Evolutionary conservation across 768 basidiomycete genomes (phyloP), one percentile per base, ranked within the genome.

Genomic region (Mycena albidolilacea): DNA sequence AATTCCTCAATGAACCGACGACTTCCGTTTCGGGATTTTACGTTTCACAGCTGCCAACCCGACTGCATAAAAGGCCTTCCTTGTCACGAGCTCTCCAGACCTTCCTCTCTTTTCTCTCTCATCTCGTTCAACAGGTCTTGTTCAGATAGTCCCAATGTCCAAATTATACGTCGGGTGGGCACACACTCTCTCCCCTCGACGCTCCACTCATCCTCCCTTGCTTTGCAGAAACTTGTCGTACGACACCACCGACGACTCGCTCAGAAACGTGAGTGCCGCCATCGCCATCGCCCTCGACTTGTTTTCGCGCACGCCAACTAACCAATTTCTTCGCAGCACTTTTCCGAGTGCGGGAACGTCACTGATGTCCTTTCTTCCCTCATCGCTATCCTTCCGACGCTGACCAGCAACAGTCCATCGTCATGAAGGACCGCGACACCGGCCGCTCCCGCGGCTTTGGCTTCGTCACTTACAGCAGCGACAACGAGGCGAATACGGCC

Each of bases 401-500:
- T 59, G 23, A 65, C 39, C 23, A 81, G 7, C 15, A 17, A 84
- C 84, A 98, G 96, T 94, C 93, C 77, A 95, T 97, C 86, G 96
- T 97, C 83, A 97, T 97, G 97, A 95, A 95, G 87, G 97, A 98
- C 85, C 95, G 96, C 80, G 97, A 97, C 14, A 69, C 97, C 75
- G 94, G 95, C 72, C 95, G 97, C 79, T 97, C 96, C 71, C 94
- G 97, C 81, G 97, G 97, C 80, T 98, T 98, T 83, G 97, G 97
- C 73, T 98, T 98, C 85, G 97, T 98, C 75, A 96, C 94, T 71
- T 96, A 86, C 82, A 81, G 85, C 76, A 80, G 80, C 61, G 63
- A 79, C 15, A 77, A 82, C 19, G 95, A 97, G 82, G 97, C 97
- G 57, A 83, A 93, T 19, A 85, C 85, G 72, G 96, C 97, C 55